These are phyloP conservation scores for Dactylella cylindrospora DNA, from an alignment of 2,329 filamentous ascomycete species.

Conservation along the genomic window DNA sequence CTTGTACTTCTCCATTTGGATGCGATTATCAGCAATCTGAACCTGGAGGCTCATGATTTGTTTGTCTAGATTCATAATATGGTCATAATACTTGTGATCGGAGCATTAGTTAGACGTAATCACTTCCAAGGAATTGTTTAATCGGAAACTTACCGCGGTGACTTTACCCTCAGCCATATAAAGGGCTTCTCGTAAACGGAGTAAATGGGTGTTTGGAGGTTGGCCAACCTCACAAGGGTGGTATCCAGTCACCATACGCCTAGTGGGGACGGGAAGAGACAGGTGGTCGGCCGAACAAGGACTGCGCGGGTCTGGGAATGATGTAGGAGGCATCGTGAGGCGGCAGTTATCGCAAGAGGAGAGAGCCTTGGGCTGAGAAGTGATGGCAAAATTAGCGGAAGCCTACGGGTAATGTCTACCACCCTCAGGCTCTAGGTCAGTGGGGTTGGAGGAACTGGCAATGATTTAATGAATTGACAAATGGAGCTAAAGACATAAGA, in stretches of 20 bases:
- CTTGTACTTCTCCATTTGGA: background rate
- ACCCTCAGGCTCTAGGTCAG: too few relatives aligned
- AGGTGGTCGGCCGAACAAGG: conserved; percentile 9
- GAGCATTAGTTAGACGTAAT: background rate
- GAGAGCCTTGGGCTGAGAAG: too few relatives aligned
- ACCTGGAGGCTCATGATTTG: background rate
- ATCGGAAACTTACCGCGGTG: background rate
- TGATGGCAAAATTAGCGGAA: too few relatives aligned
- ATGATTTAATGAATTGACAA: too few relatives aligned
- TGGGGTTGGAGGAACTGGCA: too few relatives aligned
- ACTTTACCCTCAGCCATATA: conserved; percentile 4
- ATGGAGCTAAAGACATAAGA: too few relatives aligned
- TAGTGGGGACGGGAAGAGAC: conserved; percentile 1
- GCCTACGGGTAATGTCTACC: too few relatives aligned
- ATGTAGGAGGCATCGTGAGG: too few relatives aligned
- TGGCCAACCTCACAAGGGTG: conserved; percentile 4
- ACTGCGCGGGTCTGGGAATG: too few relatives aligned
- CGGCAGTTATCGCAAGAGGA: too few relatives aligned
- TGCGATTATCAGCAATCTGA: background rate
- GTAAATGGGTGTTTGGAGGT: background rate
- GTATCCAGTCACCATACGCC: background rate
- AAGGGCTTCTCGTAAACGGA: background rate
- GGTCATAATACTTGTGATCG: background rate
- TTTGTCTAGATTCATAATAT: conserved; percentile 1
- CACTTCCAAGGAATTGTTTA: background rate